Evolutionary conservation across 495 filamentous ascomycete genomes (phyloP).

Genomic region (Trichoderma gamsii): DNA sequence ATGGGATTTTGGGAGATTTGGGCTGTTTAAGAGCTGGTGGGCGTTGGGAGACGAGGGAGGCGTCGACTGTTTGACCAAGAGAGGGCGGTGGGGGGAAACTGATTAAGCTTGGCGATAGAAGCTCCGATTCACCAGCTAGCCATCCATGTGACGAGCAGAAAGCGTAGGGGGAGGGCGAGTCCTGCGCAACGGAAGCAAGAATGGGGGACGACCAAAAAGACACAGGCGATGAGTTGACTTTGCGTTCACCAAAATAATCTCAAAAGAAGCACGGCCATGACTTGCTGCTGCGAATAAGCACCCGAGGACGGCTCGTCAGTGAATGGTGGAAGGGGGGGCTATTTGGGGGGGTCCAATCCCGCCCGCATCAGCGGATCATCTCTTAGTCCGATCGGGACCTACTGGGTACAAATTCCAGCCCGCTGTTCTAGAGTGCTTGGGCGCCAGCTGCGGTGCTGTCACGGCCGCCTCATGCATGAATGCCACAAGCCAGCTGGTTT

Average conservation of each 20-base stretch:
- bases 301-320: conserved; percentile 11
- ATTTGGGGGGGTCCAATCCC: background rate
- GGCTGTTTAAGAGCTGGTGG: conserved; percentile 18
- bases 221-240: background rate
- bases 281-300: conserved; percentile 2
- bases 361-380: conserved; percentile 6
- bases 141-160: conserved; percentile 1
- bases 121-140: conserved; percentile 10
- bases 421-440: background rate
- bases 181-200: background rate
- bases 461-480: conserved; percentile 11
- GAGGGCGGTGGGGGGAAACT: conserved; percentile 11
- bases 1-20: background rate
- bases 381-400: background rate
- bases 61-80: conserved; percentile 8
- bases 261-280: background rate
- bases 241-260: background rate
- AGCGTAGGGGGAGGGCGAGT: background rate
- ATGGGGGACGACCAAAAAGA: background rate
- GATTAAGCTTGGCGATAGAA: conserved; percentile 18
- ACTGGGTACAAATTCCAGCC: background rate
- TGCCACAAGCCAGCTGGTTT: conserved; percentile 2
- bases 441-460: conserved; percentile 2
- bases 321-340: background rate
- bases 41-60: conserved; percentile 16